A percentile compares a stretch with the other conserved stretches of the same genome.
These are phyloP conservation scores for Halenospora varia DNA, from an alignment of 495 filamentous ascomycete species.

Conservation along the genomic window DNA sequence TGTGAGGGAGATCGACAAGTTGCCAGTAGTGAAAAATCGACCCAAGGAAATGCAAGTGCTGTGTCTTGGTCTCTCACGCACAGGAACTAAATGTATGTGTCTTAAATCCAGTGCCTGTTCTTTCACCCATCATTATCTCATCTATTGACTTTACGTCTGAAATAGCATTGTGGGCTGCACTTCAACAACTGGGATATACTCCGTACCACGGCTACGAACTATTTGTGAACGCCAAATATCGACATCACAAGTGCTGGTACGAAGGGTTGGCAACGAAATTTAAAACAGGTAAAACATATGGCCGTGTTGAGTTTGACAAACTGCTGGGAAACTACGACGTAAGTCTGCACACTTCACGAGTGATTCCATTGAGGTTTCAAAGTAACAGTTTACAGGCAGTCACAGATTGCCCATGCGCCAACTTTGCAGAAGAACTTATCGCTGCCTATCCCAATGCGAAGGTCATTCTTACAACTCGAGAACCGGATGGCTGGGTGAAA, in stretches of 20 bases:
- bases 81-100: not conserved
- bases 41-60: not conserved
- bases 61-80: not conserved
- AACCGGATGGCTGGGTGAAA: constrained; percentile 28
- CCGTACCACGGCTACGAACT: not conserved
- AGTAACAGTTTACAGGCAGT: constrained; percentile 19
- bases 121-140: no score
- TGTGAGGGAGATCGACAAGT: not conserved
- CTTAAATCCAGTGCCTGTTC: no score
- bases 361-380: not conserved
- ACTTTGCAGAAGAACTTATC: constrained; percentile 32
- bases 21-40: not conserved
- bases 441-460: constrained; percentile 34
- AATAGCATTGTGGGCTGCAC: not conserved
- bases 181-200: not conserved
- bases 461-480: constrained; percentile 30
- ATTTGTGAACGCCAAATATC: not conserved
- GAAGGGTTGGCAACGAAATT: not conserved
- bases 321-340: not conserved
- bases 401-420: constrained; percentile 27
- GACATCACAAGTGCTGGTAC: not conserved
- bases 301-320: not conserved
- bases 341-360: no score
- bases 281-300: not conserved
- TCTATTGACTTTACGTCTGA: not conserved